Percentiles rank a stretch among this genome's conserved stretches.
These are phyloP conservation scores for Pyrrhoderma lamaoense DNA, from an alignment of 1,284 basidiomycete species.

Conservation along the genomic window DNA sequence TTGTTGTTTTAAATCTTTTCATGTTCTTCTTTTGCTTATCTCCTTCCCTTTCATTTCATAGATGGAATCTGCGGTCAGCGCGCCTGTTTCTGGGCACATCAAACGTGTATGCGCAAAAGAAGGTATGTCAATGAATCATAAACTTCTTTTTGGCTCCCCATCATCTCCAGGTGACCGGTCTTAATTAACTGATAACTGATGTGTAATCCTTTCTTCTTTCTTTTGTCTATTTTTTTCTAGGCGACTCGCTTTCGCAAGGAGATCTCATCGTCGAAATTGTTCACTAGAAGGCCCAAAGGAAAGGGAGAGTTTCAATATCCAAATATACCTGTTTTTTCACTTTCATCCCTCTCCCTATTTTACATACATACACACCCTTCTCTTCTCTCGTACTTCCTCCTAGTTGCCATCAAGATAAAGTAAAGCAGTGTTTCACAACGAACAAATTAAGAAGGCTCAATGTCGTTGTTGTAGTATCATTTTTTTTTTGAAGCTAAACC, in stretches of 20 bases:
- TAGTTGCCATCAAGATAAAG: too few species aligned
- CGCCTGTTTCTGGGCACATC: constrained; percentile 92
- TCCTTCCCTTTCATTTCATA: constrained; percentile 28
- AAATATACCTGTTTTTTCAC: too few species aligned
- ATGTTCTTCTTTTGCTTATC: constrained; percentile 19
- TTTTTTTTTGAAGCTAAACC: too few species aligned
- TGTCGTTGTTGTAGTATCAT: too few species aligned
- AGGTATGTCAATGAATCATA: constrained; percentile 38
- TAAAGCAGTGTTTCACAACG: too few species aligned
- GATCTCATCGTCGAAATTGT: constrained; percentile 83
- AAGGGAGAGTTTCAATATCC: too few species aligned
- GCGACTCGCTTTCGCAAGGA: constrained; percentile 84
- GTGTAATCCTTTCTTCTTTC: constrained; percentile 15
- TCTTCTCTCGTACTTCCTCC: too few species aligned
- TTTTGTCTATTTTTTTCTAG: constrained; percentile 34
- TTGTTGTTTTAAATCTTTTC: constrained; percentile 1
- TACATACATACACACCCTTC: too few species aligned
- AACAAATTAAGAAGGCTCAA: too few species aligned
- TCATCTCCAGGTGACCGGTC: constrained; percentile 5
- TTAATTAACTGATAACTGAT: neutral
- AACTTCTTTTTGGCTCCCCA: constrained; percentile 4
- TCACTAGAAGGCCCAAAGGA: constrained; percentile 47
- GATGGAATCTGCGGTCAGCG: constrained; percentile 96
- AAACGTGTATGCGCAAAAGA: constrained; percentile 86
- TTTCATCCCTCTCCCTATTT: too few species aligned